Evolutionary conservation across 192 early-diverging fungal species (phyloP).

Genomic region (Dimargaris xerosporica): DNA sequence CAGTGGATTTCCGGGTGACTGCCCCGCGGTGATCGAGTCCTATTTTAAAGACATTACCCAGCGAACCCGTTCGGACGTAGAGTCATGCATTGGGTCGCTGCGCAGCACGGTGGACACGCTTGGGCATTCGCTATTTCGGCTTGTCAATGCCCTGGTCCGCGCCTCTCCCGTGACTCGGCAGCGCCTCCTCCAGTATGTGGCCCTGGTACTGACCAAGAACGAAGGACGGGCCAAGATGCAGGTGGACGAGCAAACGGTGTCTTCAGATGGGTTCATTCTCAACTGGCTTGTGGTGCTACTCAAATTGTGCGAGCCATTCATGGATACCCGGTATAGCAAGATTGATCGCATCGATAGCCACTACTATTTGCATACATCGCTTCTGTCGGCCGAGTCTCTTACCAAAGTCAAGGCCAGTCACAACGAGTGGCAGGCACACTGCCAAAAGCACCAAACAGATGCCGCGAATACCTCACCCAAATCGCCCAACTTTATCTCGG

Average conservation of each 20-base stretch:
- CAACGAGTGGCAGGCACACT: too few species aligned
- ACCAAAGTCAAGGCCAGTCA: constrained; percentile 71
- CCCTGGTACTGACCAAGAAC: constrained; percentile 47
- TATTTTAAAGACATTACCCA: constrained; percentile 34
- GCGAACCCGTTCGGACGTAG: constrained; percentile 33
- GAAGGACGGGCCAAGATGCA: constrained; percentile 59
- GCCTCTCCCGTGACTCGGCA: constrained; percentile 37
- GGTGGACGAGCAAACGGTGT: constrained; percentile 54
- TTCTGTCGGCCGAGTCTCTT: constrained; percentile 46
- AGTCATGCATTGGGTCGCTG: constrained; percentile 36
- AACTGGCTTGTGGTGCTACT: constrained; percentile 54
- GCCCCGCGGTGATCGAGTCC: constrained; percentile 20
- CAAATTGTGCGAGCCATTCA: constrained; percentile 68
- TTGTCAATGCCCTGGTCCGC: constrained; percentile 51
- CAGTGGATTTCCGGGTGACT: constrained; percentile 33
- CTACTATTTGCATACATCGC: constrained; percentile 44
- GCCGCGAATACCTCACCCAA: constrained; percentile 31
- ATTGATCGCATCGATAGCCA: constrained; percentile 60
- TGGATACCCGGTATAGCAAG: constrained; percentile 58
- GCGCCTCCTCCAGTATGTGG: constrained; percentile 46
- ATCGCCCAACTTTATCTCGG: constrained; percentile 67
- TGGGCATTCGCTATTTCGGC: constrained; percentile 31
- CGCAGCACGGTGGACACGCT: constrained; percentile 42
- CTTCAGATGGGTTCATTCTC: constrained; percentile 74
- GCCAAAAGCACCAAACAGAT: too few species aligned